These are phyloP conservation scores for Diplodia seriata DNA, from an alignment of 2,329 filamentous ascomycete species.

Conservation along the genomic window DNA sequence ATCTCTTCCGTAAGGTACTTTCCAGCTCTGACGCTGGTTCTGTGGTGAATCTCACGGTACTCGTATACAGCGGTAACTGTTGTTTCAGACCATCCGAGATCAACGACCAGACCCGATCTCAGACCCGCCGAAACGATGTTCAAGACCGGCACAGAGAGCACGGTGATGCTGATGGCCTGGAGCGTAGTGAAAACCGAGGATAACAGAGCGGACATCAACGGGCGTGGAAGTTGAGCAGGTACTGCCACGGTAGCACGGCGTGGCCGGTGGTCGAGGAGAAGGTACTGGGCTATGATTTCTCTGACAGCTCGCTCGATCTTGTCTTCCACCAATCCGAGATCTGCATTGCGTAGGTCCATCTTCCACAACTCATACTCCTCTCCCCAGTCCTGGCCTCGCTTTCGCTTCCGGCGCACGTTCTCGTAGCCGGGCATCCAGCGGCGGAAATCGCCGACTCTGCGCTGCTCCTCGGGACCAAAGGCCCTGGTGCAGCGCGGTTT, in stretches of 20 bases:
- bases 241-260: conserved; percentile 77
- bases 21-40: conserved; percentile 75
- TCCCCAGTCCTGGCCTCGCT: conserved; percentile 64
- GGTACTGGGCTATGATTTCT: conserved; percentile 80
- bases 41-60: conserved; percentile 78
- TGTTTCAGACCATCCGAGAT: conserved; percentile 93
- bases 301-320: conserved; percentile 83
- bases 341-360: conserved; percentile 73
- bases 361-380: conserved; percentile 77
- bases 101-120: conserved; percentile 83
- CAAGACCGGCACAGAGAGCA: conserved; percentile 80
- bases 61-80: conserved; percentile 87
- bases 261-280: conserved; percentile 74
- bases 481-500: conserved; percentile 72
- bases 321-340: conserved; percentile 82
- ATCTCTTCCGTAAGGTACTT: conserved; percentile 74
- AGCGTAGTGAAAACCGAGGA: conserved; percentile 82
- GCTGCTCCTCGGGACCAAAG: conserved; percentile 77
- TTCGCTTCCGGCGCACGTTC: conserved; percentile 57
- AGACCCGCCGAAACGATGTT: conserved; percentile 79
- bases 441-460: conserved; percentile 81
- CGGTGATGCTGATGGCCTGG: conserved; percentile 78
- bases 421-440: conserved; percentile 67
- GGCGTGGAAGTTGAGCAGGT: conserved; percentile 78
- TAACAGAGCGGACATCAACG: conserved; percentile 76